Evolutionary conservation across 1,284 basidiomycete genomes (phyloP).

Genomic region (Leccinum pachyderme): DNA sequence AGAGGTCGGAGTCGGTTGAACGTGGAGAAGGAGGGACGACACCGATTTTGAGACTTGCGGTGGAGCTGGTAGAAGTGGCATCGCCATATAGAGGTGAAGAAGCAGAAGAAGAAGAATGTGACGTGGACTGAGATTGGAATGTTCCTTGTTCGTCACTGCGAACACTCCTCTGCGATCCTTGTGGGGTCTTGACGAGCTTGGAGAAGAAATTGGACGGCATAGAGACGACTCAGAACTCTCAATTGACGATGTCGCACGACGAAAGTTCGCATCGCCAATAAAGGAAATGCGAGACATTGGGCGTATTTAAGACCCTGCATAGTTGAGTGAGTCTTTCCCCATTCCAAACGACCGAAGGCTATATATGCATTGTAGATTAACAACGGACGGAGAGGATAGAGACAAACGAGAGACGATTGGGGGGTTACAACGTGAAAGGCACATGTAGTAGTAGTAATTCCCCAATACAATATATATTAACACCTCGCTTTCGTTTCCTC

Average conservation of each 20-base stretch:
- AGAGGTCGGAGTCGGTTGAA: constrained; percentile 19
- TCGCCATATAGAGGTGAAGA: constrained; percentile 18
- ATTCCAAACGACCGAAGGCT: not conserved
- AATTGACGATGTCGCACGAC: not conserved
- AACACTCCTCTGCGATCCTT: constrained; percentile 1
- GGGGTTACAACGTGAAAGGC: not conserved
- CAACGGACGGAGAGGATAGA: constrained; percentile 15
- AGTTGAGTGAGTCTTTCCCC: constrained; percentile 14
- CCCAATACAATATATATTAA: too few relatives aligned
- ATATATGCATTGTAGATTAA: constrained; percentile 22
- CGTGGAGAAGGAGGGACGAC: constrained; percentile 31
- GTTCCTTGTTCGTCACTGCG: constrained; percentile 5
- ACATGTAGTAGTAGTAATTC: not conserved
- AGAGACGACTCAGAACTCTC: not conserved
- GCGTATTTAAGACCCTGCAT: not conserved
- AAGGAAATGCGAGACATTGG: not conserved
- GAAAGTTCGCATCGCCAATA: not conserved
- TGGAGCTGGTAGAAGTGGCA: constrained; percentile 26
- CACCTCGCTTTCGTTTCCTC: not conserved
- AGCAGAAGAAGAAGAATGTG: constrained; percentile 24
- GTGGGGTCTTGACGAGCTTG: constrained; percentile 44
- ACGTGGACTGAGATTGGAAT: constrained; percentile 28
- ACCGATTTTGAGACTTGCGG: constrained; percentile 30
- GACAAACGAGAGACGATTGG: too few relatives aligned
- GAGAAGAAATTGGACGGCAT: constrained; percentile 53